Evolutionary conservation across 1,139 yeast species (phyloP).

Genomic region (Suhomyces bolitotheri): DNA sequence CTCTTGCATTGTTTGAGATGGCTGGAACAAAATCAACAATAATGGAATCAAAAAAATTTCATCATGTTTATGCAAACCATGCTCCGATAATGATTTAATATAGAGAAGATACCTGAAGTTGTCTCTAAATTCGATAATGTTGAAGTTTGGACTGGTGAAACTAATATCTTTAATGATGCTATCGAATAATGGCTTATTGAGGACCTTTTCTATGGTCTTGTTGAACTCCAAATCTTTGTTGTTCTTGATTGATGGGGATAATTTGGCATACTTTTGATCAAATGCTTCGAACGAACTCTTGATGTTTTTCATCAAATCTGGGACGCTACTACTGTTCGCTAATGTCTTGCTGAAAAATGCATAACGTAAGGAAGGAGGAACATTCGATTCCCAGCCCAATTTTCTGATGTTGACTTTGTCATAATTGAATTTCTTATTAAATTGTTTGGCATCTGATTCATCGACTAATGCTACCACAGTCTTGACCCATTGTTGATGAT

Average conservation of each 20-base stretch:
- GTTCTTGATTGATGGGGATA: constrained; percentile 31
- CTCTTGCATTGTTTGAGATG: constrained; percentile 24
- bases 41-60: constrained; percentile 44
- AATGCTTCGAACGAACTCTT: constrained; percentile 23
- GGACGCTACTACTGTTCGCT: constrained; percentile 17
- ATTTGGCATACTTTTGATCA: constrained; percentile 22
- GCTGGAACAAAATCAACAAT: constrained; percentile 33
- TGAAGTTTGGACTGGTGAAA: constrained; percentile 14
- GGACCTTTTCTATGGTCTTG: constrained; percentile 25
- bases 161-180: constrained; percentile 24
- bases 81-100: constrained; percentile 39
- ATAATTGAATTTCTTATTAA: constrained; percentile 27
- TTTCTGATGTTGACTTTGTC: constrained; percentile 37
- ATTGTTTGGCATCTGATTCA: constrained; percentile 23
- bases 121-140: constrained; percentile 22
- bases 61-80: constrained; percentile 42
- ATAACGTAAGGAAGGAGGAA: constrained; percentile 30
- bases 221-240: constrained; percentile 40
- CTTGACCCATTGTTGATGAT: constrained; percentile 33
- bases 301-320: constrained; percentile 19
- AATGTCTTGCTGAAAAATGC: constrained; percentile 33
- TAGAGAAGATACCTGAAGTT: constrained; percentile 36
- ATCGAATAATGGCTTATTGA: constrained; percentile 34
- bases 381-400: constrained; percentile 42
- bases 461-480: constrained; percentile 19